These are phyloP conservation scores for Eragrostis nindensis DNA, from an alignment of 176 grass and related monocot genomes.

Conservation along the genomic window DNA sequence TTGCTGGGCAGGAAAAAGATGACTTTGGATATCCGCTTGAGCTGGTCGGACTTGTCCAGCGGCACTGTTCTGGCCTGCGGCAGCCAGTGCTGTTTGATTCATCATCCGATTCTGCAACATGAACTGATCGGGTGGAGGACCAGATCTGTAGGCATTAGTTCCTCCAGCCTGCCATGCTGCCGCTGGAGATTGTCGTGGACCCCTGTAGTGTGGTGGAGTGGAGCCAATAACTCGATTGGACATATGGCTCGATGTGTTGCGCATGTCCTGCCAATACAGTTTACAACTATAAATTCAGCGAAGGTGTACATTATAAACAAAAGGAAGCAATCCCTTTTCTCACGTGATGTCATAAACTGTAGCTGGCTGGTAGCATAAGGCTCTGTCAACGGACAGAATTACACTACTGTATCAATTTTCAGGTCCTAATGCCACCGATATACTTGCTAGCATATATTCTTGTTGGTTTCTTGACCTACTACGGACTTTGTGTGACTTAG, in stretches of 20 bases:
- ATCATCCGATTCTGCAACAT: neutral
- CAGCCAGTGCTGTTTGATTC: constrained; percentile 24
- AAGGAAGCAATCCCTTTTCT: neutral
- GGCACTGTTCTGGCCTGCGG: neutral
- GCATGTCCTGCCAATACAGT: constrained; percentile 45
- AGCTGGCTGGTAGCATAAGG: neutral
- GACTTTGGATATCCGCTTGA: constrained; percentile 24
- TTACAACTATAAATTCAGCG: constrained; percentile 30
- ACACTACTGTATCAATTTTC: neutral
- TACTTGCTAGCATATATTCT: constrained; percentile 11
- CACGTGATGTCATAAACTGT: neutral
- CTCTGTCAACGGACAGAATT: constrained; percentile 36
- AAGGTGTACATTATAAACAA: neutral
- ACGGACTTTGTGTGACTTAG: neutral
- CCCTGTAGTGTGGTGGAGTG: constrained; percentile 24
- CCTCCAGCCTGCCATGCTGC: constrained; percentile 45
- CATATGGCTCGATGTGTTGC: constrained; percentile 32
- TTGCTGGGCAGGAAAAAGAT: constrained; percentile 15
- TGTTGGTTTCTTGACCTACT: neutral
- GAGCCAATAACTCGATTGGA: constrained; percentile 30
- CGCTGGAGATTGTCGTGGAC: constrained; percentile 14
- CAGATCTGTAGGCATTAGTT: constrained; percentile 38
- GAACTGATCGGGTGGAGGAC: neutral
- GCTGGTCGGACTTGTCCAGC: neutral
- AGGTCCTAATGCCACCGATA: neutral